Evolutionary conservation across 139 green algal species (phyloP).

Genomic region (Chlorella ohadii): DNA sequence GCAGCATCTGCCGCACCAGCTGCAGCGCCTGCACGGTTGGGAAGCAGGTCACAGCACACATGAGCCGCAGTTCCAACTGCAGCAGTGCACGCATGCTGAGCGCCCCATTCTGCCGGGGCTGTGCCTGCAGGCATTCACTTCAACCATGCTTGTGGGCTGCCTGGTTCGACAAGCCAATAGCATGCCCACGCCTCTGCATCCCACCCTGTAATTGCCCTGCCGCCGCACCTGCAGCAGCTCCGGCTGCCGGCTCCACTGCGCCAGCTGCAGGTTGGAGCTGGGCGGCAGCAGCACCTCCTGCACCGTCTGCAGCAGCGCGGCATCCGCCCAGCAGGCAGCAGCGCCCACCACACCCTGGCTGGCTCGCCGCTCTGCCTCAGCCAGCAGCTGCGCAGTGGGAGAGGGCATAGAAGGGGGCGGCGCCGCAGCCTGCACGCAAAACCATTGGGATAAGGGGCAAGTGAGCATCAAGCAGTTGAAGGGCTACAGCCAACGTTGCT

Average conservation of each 20-base stretch:
- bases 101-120: no score
- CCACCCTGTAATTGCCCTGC: no score
- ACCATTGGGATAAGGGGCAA: neutral
- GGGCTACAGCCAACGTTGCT: no score
- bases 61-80: no score
- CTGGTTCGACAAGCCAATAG: no score
- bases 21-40: constrained; percentile 25
- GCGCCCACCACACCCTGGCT: neutral
- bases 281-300: constrained; percentile 34
- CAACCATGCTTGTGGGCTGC: no score
- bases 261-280: constrained; percentile 27
- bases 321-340: constrained; percentile 26
- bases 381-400: neutral
- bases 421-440: neutral
- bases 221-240: constrained; percentile 44
- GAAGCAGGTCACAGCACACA: no score
- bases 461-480: no score
- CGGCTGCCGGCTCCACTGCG: constrained; percentile 31
- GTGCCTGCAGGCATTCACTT: no score
- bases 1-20: constrained; percentile 28
- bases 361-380: constrained; percentile 23
- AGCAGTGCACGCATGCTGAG: no score
- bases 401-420: neutral
- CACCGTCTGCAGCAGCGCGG: constrained; percentile 9
- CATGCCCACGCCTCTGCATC: no score